Conservation (phyloP, 2,329 filamentous ascomycete species). For the Teratosphaeria gauchensis region DNA sequence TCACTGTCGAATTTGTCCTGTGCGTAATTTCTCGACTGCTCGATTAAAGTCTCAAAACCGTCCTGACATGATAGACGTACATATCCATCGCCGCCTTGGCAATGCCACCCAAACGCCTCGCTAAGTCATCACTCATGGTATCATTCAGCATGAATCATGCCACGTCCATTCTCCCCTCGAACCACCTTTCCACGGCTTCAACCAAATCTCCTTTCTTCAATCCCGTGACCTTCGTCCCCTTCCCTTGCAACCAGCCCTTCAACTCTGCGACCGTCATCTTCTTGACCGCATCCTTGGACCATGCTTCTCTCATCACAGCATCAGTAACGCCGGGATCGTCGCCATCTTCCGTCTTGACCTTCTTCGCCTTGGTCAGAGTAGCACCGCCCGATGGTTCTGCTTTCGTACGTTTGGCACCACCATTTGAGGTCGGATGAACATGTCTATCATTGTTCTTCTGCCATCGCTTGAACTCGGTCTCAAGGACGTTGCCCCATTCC, state of each 20-base stretch:
- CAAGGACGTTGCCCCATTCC: conserved; percentile 64
- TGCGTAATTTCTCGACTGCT: too few relatives aligned
- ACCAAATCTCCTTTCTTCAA: conserved; percentile 27
- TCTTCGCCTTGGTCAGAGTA: conserved; percentile 29
- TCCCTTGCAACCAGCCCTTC: conserved; percentile 23
- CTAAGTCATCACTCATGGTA: background rate
- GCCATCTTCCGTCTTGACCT: conserved; percentile 31
- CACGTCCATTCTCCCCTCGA: conserved; percentile 28
- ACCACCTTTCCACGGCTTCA: conserved; percentile 25
- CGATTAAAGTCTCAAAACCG: too few relatives aligned
- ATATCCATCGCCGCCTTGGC: background rate
- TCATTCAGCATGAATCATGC: conserved; percentile 10
- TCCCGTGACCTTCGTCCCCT: conserved; percentile 13
- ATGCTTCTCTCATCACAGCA: conserved; percentile 35
- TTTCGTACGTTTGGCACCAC: conserved; percentile 35
- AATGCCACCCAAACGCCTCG: background rate
- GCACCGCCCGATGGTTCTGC: conserved; percentile 16
- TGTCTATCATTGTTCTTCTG: conserved; percentile 22
- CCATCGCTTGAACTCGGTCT: conserved; percentile 45
- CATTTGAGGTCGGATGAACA: conserved; percentile 34
- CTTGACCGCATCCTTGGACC: conserved; percentile 33
- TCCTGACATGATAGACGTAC: background rate
- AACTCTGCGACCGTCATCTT: conserved; percentile 29
- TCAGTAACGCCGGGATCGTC: conserved; percentile 29
- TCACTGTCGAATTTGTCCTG: too few relatives aligned